Percentiles rank a stretch among this genome's conserved stretches.
phyloP scores from a whole-genome alignment of 495 filamentous ascomycete genomes.

The Lasiosphaeriaceae sp. region DNA sequence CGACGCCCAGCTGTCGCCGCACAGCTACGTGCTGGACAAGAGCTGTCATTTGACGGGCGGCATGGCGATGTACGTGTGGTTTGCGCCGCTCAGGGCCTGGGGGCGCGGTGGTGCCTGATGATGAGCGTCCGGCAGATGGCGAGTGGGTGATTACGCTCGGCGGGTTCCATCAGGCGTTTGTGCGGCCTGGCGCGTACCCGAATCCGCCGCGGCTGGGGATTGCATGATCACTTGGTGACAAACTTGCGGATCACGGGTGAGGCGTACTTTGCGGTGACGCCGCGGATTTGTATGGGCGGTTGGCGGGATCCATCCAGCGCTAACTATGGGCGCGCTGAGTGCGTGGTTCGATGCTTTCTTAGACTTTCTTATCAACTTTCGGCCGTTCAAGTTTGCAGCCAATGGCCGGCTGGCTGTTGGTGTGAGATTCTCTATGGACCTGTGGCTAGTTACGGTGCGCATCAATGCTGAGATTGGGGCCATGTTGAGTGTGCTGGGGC shows the following conservation, averaged over 20 bases:
- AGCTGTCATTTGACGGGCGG: slow-evolving; percentile 45
- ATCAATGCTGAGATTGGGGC: slow-evolving; percentile 37
- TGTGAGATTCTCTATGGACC: slow-evolving; percentile 32
- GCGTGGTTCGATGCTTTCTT: slow-evolving; percentile 42
- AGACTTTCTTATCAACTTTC: slow-evolving; percentile 47
- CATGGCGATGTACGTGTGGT: slow-evolving; percentile 46
- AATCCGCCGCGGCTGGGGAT: slow-evolving; percentile 42
- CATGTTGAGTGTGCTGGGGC: slow-evolving; percentile 32
- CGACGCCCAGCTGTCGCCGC: slow-evolving; percentile 41
- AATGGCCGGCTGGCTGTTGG: slow-evolving; percentile 35
- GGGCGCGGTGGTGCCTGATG: background rate
- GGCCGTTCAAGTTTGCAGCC: slow-evolving; percentile 42
- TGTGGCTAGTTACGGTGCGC: slow-evolving; percentile 27
- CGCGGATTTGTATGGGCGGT: slow-evolving; percentile 47
- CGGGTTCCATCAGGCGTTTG: slow-evolving; percentile 45
- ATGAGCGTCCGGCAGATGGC: slow-evolving; percentile 22
- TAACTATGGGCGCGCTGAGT: slow-evolving; percentile 27
- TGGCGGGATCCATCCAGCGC: slow-evolving; percentile 26
- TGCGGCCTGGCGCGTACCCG: slow-evolving; percentile 37
- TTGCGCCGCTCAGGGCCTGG: slow-evolving; percentile 12
- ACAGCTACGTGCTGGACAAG: slow-evolving; percentile 38
- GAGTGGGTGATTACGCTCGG: slow-evolving; percentile 52
- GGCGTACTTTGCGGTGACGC: slow-evolving; percentile 52
- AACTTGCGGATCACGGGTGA: slow-evolving; percentile 37
- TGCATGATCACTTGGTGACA: slow-evolving; percentile 28